Conservation (phyloP, 225 moss, liverwort and hornwort genomes). For the Pseudisothecium myosuroides region DNA sequence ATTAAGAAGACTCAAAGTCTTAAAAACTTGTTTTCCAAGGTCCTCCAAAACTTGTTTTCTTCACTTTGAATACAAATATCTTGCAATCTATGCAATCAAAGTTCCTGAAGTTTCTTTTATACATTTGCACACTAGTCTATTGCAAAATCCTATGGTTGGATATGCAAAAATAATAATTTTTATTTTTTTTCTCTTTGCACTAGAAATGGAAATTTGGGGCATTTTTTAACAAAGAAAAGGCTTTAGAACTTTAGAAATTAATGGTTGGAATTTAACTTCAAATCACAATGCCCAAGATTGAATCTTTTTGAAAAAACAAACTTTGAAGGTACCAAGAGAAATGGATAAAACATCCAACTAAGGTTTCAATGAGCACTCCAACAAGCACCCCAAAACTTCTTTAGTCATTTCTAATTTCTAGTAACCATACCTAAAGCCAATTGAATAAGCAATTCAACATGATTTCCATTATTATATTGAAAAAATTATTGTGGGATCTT, state of each 20-base stretch:
- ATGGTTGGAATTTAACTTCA: not conserved
- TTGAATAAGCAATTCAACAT: too few relatives aligned
- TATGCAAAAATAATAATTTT: not conserved
- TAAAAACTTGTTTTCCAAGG: too few relatives aligned
- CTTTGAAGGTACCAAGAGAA: not conserved
- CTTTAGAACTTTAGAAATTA: not conserved
- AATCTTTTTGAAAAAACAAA: not conserved
- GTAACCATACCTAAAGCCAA: too few relatives aligned
- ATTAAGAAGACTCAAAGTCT: too few relatives aligned
- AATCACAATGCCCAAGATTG: not conserved
- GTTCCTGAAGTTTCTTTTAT: too few relatives aligned
- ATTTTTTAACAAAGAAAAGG: not conserved
- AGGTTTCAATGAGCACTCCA: not conserved
- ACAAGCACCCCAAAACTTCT: not conserved
- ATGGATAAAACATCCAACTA: not conserved
- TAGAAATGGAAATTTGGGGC: not conserved
- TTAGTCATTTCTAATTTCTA: not conserved
- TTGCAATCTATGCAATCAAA: too few relatives aligned
- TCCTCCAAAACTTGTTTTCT: too few relatives aligned
- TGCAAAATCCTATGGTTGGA: not conserved
- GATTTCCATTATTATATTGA: too few relatives aligned
- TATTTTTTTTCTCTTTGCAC: not conserved
- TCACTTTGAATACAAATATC: too few relatives aligned
- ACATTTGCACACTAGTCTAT: not conserved
- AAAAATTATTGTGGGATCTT: too few relatives aligned